Percentiles rank a stretch among this genome's conserved stretches.
These are phyloP conservation scores for Diutina scorzettiae DNA, from an alignment of 1,139 yeast genomes.

Conservation along the genomic window DNA sequence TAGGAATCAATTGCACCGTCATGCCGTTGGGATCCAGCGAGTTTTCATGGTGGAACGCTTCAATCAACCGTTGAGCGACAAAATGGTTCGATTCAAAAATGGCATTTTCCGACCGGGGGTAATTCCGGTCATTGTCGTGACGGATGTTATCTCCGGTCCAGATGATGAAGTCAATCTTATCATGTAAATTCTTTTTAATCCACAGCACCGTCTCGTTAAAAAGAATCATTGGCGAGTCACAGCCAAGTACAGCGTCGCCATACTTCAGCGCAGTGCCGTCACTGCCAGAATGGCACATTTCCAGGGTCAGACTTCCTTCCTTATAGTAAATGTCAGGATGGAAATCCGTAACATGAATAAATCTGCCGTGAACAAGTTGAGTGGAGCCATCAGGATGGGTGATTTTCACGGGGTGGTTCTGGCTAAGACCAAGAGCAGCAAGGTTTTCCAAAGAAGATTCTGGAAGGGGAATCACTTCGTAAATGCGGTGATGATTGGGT, in stretches of 20 bases:
- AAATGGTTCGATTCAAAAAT: constrained; percentile 59
- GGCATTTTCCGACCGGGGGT: constrained; percentile 60
- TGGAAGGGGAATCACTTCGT: neutral
- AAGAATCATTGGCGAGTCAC: constrained; percentile 54
- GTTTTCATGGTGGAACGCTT: constrained; percentile 36
- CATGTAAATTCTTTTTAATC: constrained; percentile 50
- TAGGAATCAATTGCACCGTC: constrained; percentile 44
- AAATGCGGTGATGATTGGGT: no score
- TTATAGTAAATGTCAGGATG: constrained; percentile 73
- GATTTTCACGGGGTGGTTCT: constrained; percentile 20
- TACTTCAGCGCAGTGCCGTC: constrained; percentile 45
- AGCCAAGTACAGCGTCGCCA: constrained; percentile 67
- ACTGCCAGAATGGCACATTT: constrained; percentile 46
- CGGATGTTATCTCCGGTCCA: constrained; percentile 91
- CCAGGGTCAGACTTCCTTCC: constrained; percentile 36
- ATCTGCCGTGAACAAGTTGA: constrained; percentile 48
- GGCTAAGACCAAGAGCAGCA: constrained; percentile 28
- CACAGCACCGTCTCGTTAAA: constrained; percentile 56
- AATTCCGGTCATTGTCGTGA: constrained; percentile 67
- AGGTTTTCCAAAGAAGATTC: neutral
- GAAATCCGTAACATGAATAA: constrained; percentile 73
- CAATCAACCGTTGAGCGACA: constrained; percentile 42
- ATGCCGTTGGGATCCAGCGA: constrained; percentile 14
- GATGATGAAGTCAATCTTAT: constrained; percentile 70
- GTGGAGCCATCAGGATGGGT: constrained; percentile 16